Base-by-base conservation (phyloP, 2,329 filamentous ascomycete species). In the Arthrobotrys musiformis region DNA sequence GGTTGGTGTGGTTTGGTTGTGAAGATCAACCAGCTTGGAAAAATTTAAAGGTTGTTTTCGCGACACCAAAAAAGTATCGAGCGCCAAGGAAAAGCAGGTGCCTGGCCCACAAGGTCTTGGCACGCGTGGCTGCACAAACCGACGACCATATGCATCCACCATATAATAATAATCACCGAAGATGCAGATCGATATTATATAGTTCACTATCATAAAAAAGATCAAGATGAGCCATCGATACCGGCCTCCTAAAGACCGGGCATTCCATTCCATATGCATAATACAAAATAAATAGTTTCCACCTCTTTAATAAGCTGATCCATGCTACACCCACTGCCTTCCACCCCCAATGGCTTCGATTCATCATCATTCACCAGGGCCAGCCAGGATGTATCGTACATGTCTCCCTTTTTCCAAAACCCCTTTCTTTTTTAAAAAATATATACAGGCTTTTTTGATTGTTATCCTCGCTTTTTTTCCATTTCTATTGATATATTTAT, bases 361-460 rank as follows among this genome's bases (percentile, higher is more conserved):
- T 56, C 28, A 33, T 35, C 44, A 22, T 58, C 19, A 37, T 40
- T 61, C 30, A 28, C 58, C 22, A 54, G 54, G n/a, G 19, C 66
- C 48, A 62, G 54, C 40, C 35, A 67, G 46, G 69, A 73, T 73
- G 69, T 73, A 73, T 73, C 69, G 64, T 73, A 73, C 69, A 73
- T 61, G 69, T 2, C 61, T 48, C 22, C 26, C 19, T 52, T 35
- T n/a, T n/a, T n/a, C n/a, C n/a, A n/a, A n/a, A n/a, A n/a, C n/a
- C n/a, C n/a, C n/a, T n/a, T n/a, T n/a, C n/a, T n/a, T n/a, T n/a
- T n/a, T n/a, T n/a, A n/a, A n/a, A 44, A 37, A 69, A 33, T 76
- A 76, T 69, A 66, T 70, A 76, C 72, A 69, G 37, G 40, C 11
- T 62, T 52, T n/a, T 63, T 52, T 37, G 30, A 37, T 40, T 50